Percentiles rank a stretch among this genome's conserved stretches.
These are phyloP conservation scores for Parastagonospora nodorum DNA, from an alignment of 2,329 filamentous ascomycete genomes.

Conservation along the genomic window DNA sequence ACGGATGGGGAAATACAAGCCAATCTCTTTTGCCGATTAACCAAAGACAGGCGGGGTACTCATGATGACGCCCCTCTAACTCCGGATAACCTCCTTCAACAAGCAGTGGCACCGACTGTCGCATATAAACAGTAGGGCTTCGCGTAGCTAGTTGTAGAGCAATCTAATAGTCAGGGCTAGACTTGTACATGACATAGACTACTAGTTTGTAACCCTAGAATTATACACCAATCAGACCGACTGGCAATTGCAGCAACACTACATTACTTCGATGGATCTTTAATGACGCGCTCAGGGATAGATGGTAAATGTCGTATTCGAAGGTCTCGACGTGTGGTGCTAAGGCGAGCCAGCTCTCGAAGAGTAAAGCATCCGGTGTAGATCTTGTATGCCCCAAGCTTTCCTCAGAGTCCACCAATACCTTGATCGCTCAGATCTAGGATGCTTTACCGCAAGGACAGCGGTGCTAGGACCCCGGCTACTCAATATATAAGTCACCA, in stretches of 20 bases:
- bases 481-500: background rate
- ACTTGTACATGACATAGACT: background rate
- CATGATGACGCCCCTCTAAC: background rate
- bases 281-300: background rate
- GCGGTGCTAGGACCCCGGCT: background rate
- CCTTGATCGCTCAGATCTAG: background rate
- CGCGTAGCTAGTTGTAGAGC: background rate
- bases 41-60: background rate
- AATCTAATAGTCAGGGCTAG: background rate
- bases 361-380: background rate
- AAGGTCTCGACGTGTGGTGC: background rate
- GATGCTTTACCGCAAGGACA: background rate
- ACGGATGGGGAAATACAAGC: background rate
- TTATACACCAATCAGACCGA: background rate
- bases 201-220: background rate
- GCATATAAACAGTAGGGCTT: background rate
- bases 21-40: constrained; percentile 3
- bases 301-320: background rate
- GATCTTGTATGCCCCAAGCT: background rate
- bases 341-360: background rate
- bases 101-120: background rate
- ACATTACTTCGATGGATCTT: background rate
- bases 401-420: background rate
- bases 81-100: background rate
- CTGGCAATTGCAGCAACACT: no score